phyloP scores from a whole-genome alignment of 306 rosid species.

The Heteromeles arbutifolia region DNA sequence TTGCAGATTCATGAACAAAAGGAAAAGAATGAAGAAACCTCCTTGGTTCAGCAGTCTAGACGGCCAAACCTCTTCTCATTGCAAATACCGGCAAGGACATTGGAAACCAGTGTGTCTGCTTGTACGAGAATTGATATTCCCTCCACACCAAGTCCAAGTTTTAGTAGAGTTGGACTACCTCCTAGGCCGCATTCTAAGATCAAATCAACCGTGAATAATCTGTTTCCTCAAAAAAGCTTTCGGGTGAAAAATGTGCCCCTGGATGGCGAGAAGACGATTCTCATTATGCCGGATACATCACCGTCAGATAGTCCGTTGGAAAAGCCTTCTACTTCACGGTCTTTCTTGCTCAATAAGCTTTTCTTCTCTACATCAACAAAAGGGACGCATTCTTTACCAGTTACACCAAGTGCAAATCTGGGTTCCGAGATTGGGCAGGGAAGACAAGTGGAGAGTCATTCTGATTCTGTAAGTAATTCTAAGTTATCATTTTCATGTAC shows the following conservation, averaged over 20 bases:
- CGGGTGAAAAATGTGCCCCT: slow-evolving; percentile 35
- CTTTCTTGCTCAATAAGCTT: slow-evolving; percentile 59
- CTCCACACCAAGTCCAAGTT: slow-evolving; percentile 45
- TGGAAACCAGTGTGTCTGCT: slow-evolving; percentile 50
- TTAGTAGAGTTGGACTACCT: slow-evolving; percentile 58
- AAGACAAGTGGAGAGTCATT: slow-evolving; percentile 29
- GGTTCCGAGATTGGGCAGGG: slow-evolving; percentile 29
- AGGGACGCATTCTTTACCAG: slow-evolving; percentile 58
- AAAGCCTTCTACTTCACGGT: slow-evolving; percentile 56
- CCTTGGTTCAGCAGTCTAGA: slow-evolving; percentile 38
- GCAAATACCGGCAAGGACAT: slow-evolving; percentile 59
- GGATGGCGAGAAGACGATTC: slow-evolving; percentile 51
- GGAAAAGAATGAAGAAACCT: slow-evolving; percentile 27
- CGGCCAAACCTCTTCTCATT: slow-evolving; percentile 53
- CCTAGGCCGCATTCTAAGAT: slow-evolving; percentile 60
- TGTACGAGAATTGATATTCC: slow-evolving; percentile 41
- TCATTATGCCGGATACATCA: slow-evolving; percentile 51
- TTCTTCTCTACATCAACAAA: slow-evolving; percentile 45
- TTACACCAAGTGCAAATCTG: slow-evolving; percentile 54
- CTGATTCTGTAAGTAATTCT: slow-evolving; percentile 44
- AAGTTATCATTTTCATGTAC: background rate
- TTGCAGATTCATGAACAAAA: slow-evolving; percentile 30
- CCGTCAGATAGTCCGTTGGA: slow-evolving; percentile 34
- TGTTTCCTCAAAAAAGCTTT: slow-evolving; percentile 56
- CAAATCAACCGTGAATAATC: slow-evolving; percentile 44